Evolutionary conservation across 192 early-diverging fungal genomes (phyloP), one percentile per base, ranked within the genome.

Genomic region (Podochytrium sp.): DNA sequence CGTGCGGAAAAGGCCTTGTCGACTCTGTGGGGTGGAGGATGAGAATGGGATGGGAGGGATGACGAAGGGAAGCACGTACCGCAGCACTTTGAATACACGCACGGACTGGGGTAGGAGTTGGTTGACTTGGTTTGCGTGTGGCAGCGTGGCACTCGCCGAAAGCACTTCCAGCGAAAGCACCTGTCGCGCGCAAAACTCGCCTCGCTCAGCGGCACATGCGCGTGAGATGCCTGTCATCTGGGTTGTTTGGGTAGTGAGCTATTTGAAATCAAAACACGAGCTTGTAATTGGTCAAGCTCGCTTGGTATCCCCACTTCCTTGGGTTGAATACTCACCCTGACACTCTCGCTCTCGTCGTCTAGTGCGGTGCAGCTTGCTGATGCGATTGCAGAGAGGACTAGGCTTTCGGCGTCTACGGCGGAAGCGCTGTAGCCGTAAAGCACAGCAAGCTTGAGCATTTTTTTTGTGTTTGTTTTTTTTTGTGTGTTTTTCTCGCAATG

Each of bases 151-250:
- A 16, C 4, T 35, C 14, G 7, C 32, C 4, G n/a, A 20, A 1
- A n/a, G 4, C 20, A 78, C 30, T 49, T 72, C 69, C 16, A 73
- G 35, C n/a, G 79, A 80, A 18, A 80, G 34, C 4, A 73, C 69
- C 42, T 77, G 79, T 6, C 68, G 47, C 27, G 65, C 62, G 16
- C 63, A 69, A 57, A 74, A 76, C 41, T 80, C 79, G 10, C 79
- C 79, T 38, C 39, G 40, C 23, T 61, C 67, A 2, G 75, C 69
- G 5, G 57, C 72, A 23, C 76, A 74, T 1, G 79, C 76, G 18
- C 84, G 74, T 14, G 71, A 75, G 61, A 85, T 81, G 65, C 73
- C 76, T 25, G 71, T 65, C 38, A 84, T 65, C 83, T 84, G 64
- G 25, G n/a, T 20, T 3, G 55, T 41, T 32, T 41, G 27, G 10